Base-by-base conservation (phyloP, 805 yeast genomes). In the Candida quercuum region DNA sequence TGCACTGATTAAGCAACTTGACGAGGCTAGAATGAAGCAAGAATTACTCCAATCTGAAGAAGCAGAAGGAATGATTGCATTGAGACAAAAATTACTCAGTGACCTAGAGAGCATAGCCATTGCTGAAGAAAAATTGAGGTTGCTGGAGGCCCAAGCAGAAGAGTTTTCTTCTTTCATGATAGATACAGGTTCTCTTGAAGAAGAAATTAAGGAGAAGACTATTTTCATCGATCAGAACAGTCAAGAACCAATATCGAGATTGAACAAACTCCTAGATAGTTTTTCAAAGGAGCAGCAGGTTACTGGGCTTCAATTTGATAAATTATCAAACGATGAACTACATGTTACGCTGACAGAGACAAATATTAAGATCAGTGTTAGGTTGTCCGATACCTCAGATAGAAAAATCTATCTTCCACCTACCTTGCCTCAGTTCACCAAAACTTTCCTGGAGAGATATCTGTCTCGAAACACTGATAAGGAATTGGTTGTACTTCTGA, bases 171-270 rank as follows among this genome's bases (percentile, higher is more conserved):
- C 37, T 1, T 23, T 42, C 23, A n/a, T 27, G 3, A 34, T 46
- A 8, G 51, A 52, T 26, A 47, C 48, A 8, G 39, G 45, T 9
- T 35, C 30, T 1, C 23, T 52, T 15, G 52, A 50, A 33, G 36
- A 37, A 11, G 54, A 47, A 15, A 40, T 52, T 9, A 29, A 24
- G 5, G 28, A 14, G 4, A 49, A 49, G 35, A 21, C 36, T 15
- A 16, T 27, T 8, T 42, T 21, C 24, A 23, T 51, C 7, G 43
- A 45, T 28, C 43, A 43, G 34, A 47, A 48, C 19, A 40, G 41
- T n/a, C 49, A 48, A 26, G 52, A 52, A 20, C 54, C 54, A 19
- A 9, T 33, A 5, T 24, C 34, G 4, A 42, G 52, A 35, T 32
- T 52, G 36, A 32, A 29, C 14, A 24, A 10, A 13, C 35, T 40